Evolutionary conservation across 2,329 filamentous ascomycete genomes (phyloP).

Genomic region (Hymenoscyphus salicellus): DNA sequence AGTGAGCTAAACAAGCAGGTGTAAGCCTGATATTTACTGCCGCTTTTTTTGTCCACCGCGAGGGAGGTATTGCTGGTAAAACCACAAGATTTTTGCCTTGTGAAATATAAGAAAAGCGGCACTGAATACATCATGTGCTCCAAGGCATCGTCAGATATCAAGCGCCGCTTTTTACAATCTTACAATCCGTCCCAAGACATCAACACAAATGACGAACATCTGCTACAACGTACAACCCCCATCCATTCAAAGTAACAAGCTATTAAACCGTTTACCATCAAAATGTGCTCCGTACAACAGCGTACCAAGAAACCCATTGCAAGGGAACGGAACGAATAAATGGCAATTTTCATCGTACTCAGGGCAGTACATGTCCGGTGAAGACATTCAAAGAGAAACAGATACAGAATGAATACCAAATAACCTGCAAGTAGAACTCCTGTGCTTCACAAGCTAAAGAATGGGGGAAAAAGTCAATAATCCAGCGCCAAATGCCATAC

Average conservation of each 20-base stretch:
- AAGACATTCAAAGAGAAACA: background rate
- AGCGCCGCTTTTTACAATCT: no score
- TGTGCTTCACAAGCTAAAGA: background rate
- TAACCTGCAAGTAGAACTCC: background rate
- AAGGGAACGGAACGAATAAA: background rate
- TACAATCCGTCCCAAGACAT: background rate
- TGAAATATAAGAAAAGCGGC: no score
- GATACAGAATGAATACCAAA: background rate
- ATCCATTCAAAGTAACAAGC: background rate
- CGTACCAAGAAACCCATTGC: background rate
- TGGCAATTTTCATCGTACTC: no score
- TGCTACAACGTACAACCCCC: background rate
- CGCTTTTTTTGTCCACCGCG: no score
- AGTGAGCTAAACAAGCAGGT: no score
- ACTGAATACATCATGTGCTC: no score
- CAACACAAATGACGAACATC: background rate
- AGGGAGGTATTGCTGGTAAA: no score
- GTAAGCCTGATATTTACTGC: no score
- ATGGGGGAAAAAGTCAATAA: background rate
- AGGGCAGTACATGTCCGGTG: no score
- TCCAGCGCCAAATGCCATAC: background rate
- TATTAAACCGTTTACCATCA: background rate
- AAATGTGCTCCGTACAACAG: background rate
- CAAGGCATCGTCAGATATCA: no score
- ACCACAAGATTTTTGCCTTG: no score